Percentiles rank a stretch among this genome's conserved stretches.
phyloP scores from a whole-genome alignment of 257 asterid species.

The Fraxinus anomala region DNA sequence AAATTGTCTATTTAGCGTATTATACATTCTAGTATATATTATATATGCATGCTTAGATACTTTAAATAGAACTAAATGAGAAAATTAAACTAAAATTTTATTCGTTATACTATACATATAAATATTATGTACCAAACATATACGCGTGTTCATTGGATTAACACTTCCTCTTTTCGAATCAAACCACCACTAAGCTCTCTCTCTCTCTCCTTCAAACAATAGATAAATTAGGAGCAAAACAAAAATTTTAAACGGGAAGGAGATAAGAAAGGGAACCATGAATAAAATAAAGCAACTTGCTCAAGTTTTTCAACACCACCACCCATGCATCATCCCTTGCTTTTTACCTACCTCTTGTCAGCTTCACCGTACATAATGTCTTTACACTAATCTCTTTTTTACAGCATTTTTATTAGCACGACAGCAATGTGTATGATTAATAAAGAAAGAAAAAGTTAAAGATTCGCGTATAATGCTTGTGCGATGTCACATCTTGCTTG shows the following conservation, averaged over 20 bases:
- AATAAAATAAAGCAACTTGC: not conserved
- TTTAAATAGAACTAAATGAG: too few relatives aligned
- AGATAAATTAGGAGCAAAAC: too few relatives aligned
- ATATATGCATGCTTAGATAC: too few relatives aligned
- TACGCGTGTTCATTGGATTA: too few relatives aligned
- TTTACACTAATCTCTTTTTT: not conserved
- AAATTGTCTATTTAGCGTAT: too few relatives aligned
- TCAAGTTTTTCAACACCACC: not conserved
- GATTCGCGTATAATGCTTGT: not conserved
- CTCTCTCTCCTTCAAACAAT: too few relatives aligned
- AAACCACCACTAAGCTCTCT: too few relatives aligned
- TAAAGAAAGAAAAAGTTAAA: not conserved
- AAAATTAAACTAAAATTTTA: too few relatives aligned
- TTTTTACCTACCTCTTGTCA: not conserved
- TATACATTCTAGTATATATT: too few relatives aligned
- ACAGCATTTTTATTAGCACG: not conserved
- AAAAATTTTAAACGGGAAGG: not conserved
- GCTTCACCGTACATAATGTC: not conserved
- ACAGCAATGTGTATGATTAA: not conserved
- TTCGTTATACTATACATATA: too few relatives aligned
- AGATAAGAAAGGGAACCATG: not conserved
- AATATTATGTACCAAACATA: too few relatives aligned
- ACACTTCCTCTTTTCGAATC: too few relatives aligned
- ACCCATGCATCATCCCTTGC: not conserved
- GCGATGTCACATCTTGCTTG: not conserved